These are phyloP conservation scores for Capsicum pubescens DNA, from an alignment of 257 asterid genomes.

Conservation along the genomic window DNA sequence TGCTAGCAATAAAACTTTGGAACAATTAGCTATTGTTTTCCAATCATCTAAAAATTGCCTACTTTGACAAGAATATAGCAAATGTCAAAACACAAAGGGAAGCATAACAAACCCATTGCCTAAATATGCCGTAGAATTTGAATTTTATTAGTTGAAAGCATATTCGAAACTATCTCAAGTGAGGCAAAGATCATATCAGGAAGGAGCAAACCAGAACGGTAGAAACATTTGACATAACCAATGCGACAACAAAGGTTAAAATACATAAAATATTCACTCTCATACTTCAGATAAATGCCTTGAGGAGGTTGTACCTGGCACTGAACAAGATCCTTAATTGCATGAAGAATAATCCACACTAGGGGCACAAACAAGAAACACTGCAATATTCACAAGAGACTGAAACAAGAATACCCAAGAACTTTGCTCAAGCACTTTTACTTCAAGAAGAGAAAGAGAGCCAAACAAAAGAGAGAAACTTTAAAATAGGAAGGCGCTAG, in stretches of 20 bases:
- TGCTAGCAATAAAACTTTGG: too few relatives aligned
- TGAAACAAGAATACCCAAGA: background rate
- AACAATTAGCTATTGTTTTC: background rate
- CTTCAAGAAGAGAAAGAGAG: background rate
- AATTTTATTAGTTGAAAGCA: background rate
- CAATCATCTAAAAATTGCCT: background rate
- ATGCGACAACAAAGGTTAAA: background rate
- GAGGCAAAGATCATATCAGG: background rate
- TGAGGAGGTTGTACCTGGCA: background rate
- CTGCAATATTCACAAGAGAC: constrained; percentile 4
- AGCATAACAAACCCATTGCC: background rate
- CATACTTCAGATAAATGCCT: background rate
- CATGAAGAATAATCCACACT: background rate
- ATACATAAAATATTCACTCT: background rate
- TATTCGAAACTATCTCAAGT: background rate
- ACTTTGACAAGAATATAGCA: background rate
- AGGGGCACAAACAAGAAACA: background rate
- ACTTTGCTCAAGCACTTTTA: background rate
- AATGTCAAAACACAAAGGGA: background rate
- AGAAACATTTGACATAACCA: background rate
- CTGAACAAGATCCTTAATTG: background rate
- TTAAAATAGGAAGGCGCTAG: background rate
- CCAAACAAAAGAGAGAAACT: background rate
- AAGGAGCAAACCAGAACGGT: background rate
- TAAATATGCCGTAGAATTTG: background rate